Percentiles rank a stretch among this genome's conserved stretches.
Conservation (phyloP, 2,329 filamentous ascomycete genomes). For the Triangularia verruculosa region DNA sequence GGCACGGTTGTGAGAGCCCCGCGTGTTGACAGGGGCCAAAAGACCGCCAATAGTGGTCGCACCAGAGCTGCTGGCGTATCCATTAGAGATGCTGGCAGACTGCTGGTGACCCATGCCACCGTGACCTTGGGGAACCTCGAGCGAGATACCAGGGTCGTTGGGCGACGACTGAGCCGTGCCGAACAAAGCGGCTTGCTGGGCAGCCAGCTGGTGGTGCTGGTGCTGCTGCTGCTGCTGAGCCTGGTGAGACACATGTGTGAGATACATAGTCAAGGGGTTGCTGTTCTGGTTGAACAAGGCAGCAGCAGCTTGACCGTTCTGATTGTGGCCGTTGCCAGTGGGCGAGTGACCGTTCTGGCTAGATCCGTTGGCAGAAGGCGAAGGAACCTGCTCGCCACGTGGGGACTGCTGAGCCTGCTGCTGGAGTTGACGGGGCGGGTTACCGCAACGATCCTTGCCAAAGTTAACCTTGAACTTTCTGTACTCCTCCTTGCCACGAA, state of each 20-base stretch:
- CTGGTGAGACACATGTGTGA: conserved; percentile 76
- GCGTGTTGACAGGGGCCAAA: conserved; percentile 60
- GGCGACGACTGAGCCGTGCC: conserved; percentile 64
- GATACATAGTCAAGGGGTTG: conserved; percentile 91
- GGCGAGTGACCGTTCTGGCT: conserved; percentile 57
- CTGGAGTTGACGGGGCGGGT: conserved; percentile 84
- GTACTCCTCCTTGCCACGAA: conserved; percentile 94
- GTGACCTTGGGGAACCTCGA: conserved; percentile 60
- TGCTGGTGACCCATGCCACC: conserved; percentile 59
- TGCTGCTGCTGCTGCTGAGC: conserved; percentile 72
- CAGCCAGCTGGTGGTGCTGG: conserved; percentile 67
- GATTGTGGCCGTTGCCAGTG: conserved; percentile 44
- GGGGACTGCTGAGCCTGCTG: conserved; percentile 64
- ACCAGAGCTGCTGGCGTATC: conserved; percentile 55
- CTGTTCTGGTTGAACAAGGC: conserved; percentile 76
- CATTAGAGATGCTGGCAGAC: conserved; percentile 64
- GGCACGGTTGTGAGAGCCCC: conserved; percentile 70
- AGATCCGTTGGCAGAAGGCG: conserved; percentile 58
- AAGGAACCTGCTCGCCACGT: conserved; percentile 57
- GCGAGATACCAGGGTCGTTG: conserved; percentile 46
- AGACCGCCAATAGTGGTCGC: conserved; percentile 73
- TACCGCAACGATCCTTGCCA: conserved; percentile 96
- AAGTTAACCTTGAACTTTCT: conserved; percentile 99
- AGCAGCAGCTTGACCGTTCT: conserved; percentile 45
- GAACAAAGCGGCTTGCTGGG: conserved; percentile 79